Conservation (phyloP, 2,329 filamentous ascomycete species). For the Lecanosticta acicola region DNA sequence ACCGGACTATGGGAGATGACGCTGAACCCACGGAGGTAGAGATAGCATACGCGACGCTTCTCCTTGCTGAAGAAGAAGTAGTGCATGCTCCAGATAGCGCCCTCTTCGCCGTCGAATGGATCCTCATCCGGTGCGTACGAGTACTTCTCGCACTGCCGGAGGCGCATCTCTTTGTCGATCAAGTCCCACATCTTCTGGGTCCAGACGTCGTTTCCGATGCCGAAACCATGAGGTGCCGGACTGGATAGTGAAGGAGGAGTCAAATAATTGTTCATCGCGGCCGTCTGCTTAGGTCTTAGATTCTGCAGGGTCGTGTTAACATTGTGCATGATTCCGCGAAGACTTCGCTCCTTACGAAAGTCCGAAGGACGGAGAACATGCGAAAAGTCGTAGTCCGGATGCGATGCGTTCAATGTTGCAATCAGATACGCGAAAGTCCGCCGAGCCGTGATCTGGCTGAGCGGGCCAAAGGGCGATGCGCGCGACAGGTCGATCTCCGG, state of each 20-base stretch:
- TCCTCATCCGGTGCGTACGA: constrained; percentile 85
- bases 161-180: constrained; percentile 89
- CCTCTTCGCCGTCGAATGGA: constrained; percentile 85
- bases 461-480: constrained; percentile 83
- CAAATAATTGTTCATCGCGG: constrained; percentile 21
- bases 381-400: constrained; percentile 96
- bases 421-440: constrained; percentile 94
- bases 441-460: constrained; percentile 81
- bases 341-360: constrained; percentile 76
- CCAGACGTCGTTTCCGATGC: constrained; percentile 52
- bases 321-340: constrained; percentile 76
- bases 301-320: constrained; percentile 85
- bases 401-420: constrained; percentile 90
- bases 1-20: constrained; percentile 62
- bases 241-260: constrained; percentile 23
- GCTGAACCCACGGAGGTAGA: constrained; percentile 85
- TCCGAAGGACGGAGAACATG: constrained; percentile 83
- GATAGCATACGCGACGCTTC: constrained; percentile 85
- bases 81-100: constrained; percentile 89
- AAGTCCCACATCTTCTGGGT: constrained; percentile 85
- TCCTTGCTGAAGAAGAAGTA: constrained; percentile 98
- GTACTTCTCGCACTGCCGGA: constrained; percentile 84
- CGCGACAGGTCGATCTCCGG: constrained; percentile 62
- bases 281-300: constrained; percentile 56
- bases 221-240: constrained; percentile 23